Evolutionary conservation across 768 basidiomycete species (phyloP), one percentile per base, ranked within the genome.

Genomic region (Leccinum truebloodii): DNA sequence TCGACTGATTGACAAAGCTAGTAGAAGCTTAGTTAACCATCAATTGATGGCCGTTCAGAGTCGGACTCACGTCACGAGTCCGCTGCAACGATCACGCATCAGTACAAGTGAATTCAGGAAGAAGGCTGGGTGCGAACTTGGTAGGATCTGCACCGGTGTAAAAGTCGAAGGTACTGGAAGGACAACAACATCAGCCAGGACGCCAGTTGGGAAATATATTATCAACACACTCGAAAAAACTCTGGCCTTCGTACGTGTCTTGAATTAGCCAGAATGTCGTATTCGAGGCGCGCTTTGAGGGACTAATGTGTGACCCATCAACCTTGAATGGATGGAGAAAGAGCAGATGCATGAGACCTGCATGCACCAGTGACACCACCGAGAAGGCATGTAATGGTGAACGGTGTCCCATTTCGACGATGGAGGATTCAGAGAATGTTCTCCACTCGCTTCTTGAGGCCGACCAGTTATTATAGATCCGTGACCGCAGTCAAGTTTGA

Each of bases 91-190:
- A 49, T 35, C 52, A 14, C 57, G 50, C 18, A 61, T 67, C 57
- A 68, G 58, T 67, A 59, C 56, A 53, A 54, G 46, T 32, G 53
- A 32, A 37, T 52, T 49, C 63, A 51, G 49, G 66, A 60, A 46
- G 59, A 53, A 52, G 24, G 26, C 46, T 60, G 28, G 28, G 34
- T 34, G 49, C 68, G 35, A 61, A 60, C 89, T 88, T 78, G 28
- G 89, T 92, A 48, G 89, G 89, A 76, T 92, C 90, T 8, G 67
- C 13, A 22, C 76, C 79, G 4, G 78, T 83, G 69, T 80, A 90
- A 72, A 90, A 91, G 46, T 75, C 63, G 63, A 83, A 90, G 32
- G 77, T 76, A 57, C 89, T 86, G 65, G 5, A 58, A 20, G 12
- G 44, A 60, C 51, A 34, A 48, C 37, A 22, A n/a, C 52, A 52